phyloP scores from a whole-genome alignment of 371 early-diverging fungal genomes.

The Mucor piriformis region DNA sequence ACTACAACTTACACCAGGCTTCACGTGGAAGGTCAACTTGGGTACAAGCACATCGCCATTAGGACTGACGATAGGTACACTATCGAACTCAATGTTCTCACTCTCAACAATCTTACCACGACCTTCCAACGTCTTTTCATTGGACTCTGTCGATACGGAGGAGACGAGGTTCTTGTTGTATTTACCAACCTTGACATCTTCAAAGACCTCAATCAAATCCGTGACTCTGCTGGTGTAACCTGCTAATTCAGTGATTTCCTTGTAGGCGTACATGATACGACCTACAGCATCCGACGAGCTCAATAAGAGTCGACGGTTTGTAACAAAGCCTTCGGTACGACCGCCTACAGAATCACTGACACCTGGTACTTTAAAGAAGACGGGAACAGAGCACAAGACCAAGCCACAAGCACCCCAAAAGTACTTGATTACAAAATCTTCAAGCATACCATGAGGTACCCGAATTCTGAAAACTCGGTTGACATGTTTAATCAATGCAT shows the following conservation, averaged over 20 bases:
- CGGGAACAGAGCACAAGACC: conserved; percentile 87
- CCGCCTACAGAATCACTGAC: conserved; percentile 50
- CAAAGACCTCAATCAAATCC: conserved; percentile 79
- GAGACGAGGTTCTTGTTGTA: conserved; percentile 71
- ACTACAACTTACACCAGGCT: conserved; percentile 68
- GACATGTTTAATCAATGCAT: conserved; percentile 77
- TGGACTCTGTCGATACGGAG: conserved; percentile 58
- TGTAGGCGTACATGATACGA: conserved; percentile 90
- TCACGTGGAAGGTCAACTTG: conserved; percentile 84
- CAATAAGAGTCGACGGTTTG: conserved; percentile 84
- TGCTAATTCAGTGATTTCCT: conserved; percentile 86
- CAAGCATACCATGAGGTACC: conserved; percentile 86
- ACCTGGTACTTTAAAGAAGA: conserved; percentile 77
- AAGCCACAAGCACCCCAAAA: conserved; percentile 96
- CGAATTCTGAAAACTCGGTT: conserved; percentile 79
- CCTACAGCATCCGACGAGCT: conserved; percentile 89
- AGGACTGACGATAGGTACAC: conserved; percentile 95
- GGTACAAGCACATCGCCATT: conserved; percentile 95
- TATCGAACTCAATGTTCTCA: conserved; percentile 82
- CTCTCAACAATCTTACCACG: conserved; percentile 73
- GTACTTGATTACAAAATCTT: conserved; percentile 91
- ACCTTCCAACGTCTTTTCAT: conserved; percentile 61
- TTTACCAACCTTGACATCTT: conserved; percentile 76
- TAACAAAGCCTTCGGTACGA: conserved; percentile 80
- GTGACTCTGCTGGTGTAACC: conserved; percentile 90